Conservation (phyloP, 2,329 filamentous ascomycete genomes). For the Paraphoma sp. region DNA sequence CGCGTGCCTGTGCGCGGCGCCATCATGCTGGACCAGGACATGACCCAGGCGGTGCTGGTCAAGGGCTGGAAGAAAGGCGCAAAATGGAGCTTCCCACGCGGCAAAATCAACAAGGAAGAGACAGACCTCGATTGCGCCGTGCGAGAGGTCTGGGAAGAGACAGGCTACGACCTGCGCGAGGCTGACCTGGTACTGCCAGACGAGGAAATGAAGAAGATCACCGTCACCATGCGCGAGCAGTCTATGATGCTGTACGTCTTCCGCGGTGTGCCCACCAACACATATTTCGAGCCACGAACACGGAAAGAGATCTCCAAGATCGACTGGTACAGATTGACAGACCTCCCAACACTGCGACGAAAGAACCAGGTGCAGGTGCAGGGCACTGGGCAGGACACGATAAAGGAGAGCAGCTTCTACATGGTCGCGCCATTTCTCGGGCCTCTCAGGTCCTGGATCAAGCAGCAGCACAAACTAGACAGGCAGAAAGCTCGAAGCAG, state of each 20-base stretch:
- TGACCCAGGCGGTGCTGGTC: conserved; percentile 92
- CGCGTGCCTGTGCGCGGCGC: conserved; percentile 92
- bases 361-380: conserved; percentile 68
- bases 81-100: conserved; percentile 94
- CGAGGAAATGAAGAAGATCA: conserved; percentile 79
- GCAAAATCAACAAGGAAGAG: conserved; percentile 98
- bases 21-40: conserved; percentile 89
- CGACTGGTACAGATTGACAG: conserved; percentile 88
- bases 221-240: conserved; percentile 89
- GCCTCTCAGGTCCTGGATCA: conserved; percentile 87
- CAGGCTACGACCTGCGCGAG: conserved; percentile 80
- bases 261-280: conserved; percentile 84
- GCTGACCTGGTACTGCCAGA: conserved; percentile 76
- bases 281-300: conserved; percentile 85
- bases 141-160: conserved; percentile 95
- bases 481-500: conserved; percentile 51
- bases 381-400: conserved; percentile 57
- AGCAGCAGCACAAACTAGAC: conserved; percentile 80
- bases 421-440: conserved; percentile 95
- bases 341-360: conserved; percentile 82
- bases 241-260: conserved; percentile 94
- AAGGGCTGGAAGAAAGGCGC: conserved; percentile 98
- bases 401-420: conserved; percentile 88
- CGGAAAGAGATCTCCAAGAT: conserved; percentile 98
- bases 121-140: conserved; percentile 92